A percentile compares a stretch with the other conserved stretches of the same genome.
phyloP scores from a whole-genome alignment of 1,284 basidiomycete species.

The Hemileia vastatrix region DNA sequence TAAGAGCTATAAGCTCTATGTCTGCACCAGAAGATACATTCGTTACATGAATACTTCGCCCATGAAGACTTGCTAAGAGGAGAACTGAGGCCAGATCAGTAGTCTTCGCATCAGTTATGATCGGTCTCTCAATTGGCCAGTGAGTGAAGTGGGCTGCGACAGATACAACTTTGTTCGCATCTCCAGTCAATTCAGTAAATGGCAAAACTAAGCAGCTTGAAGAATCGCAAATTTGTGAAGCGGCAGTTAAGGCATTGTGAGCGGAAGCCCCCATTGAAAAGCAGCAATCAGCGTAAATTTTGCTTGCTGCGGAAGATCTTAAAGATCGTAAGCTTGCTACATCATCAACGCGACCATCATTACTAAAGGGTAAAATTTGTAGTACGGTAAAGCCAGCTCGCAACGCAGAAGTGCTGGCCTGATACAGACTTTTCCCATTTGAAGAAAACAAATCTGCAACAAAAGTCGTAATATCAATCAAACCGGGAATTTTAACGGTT shows the following conservation, averaged over 20 bases:
- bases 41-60: conserved; percentile 83
- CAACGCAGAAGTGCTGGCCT: conserved; percentile 56
- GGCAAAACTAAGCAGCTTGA: conserved; percentile 79
- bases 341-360: conserved; percentile 55
- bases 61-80: conserved; percentile 82
- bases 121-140: conserved; percentile 84
- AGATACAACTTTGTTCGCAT: conserved; percentile 37
- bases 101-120: conserved; percentile 85
- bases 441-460: conserved; percentile 52
- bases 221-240: conserved; percentile 61
- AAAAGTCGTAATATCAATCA: conserved; percentile 80
- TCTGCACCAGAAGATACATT: conserved; percentile 82
- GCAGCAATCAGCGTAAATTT: conserved; percentile 75
- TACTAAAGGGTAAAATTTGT: conserved; percentile 64
- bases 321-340: conserved; percentile 59
- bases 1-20: conserved; percentile 78
- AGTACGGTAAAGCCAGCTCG: conserved; percentile 77
- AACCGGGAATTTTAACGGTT: conserved; percentile 82
- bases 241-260: conserved; percentile 54
- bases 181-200: conserved; percentile 55
- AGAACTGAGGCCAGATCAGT: conserved; percentile 88
- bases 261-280: conserved; percentile 66
- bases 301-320: conserved; percentile 53
- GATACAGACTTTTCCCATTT: conserved; percentile 61
- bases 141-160: conserved; percentile 79